Conservation (phyloP, 1,139 yeast species). For the Lodderomyces jiufengensis region DNA sequence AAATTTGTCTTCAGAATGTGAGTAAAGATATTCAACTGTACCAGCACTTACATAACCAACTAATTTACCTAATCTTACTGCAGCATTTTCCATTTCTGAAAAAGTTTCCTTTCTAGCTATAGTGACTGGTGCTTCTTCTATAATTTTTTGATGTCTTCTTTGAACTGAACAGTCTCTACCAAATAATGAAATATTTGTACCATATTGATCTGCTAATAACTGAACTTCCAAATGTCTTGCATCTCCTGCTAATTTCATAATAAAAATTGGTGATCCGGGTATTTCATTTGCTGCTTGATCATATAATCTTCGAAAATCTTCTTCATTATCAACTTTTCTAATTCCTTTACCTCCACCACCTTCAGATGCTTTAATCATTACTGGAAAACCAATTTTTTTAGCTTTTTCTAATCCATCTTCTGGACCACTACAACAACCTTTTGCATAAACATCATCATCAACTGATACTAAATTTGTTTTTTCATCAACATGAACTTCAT, state of each 20-base stretch:
- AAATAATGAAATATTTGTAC: constrained; percentile 87
- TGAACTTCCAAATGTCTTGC: constrained; percentile 97
- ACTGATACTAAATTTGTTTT: constrained; percentile 82
- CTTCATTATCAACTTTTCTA: constrained; percentile 81
- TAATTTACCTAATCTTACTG: constrained; percentile 90
- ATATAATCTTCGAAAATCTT: constrained; percentile 65
- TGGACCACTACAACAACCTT: constrained; percentile 84
- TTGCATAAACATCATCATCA: constrained; percentile 70
- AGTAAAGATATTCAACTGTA: constrained; percentile 94
- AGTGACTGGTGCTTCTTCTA: constrained; percentile 96
- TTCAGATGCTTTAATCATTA: constrained; percentile 95
- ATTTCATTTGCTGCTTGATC: constrained; percentile 92
- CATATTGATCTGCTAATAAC: constrained; percentile 91
- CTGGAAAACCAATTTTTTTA: constrained; percentile 85
- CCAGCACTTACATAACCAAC: constrained; percentile 99
- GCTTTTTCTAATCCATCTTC: constrained; percentile 89
- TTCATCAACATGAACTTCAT: constrained; percentile 66
- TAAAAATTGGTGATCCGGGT: constrained; percentile 94
- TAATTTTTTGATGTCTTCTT: constrained; percentile 95
- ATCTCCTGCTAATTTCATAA: constrained; percentile 91
- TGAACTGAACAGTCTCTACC: constrained; percentile 98
- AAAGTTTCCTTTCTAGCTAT: constrained; percentile 86
- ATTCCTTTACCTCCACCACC: constrained; percentile 99
- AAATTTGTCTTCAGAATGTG: constrained; percentile 90
- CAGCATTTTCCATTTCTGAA: constrained; percentile 90